Evolutionary conservation across 2,329 filamentous ascomycete species (phyloP).

Genomic region (Lecanicillium sp.): DNA sequence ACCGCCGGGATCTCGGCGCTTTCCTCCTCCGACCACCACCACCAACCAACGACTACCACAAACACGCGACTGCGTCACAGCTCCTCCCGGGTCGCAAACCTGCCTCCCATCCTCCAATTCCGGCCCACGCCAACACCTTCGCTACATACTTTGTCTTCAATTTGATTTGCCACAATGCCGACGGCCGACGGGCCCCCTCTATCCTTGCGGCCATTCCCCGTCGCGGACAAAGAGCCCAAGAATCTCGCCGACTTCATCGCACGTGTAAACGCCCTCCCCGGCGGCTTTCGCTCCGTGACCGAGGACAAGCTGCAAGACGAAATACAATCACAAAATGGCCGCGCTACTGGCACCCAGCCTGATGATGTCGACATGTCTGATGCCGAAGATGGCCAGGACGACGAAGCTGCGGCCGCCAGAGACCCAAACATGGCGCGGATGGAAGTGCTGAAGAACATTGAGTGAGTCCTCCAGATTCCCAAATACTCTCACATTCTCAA

Average conservation of each 20-base stretch:
- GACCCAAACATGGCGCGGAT: constrained; percentile 43
- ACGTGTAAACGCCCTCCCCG: constrained; percentile 69
- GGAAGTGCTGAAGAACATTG: constrained; percentile 49
- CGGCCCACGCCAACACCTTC: too few relatives aligned
- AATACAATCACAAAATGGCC: constrained; percentile 42
- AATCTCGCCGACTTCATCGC: constrained; percentile 66
- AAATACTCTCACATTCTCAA: neutral
- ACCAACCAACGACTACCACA: too few relatives aligned
- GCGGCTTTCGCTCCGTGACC: constrained; percentile 72
- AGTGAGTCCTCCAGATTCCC: constrained; percentile 34
- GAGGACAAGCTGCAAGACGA: constrained; percentile 65
- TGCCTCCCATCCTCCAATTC: too few relatives aligned
- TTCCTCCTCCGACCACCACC: too few relatives aligned
- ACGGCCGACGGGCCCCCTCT: constrained; percentile 24
- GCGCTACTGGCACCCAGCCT: constrained; percentile 34
- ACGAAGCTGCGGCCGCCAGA: constrained; percentile 34
- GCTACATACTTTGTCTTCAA: too few relatives aligned
- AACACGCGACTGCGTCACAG: too few relatives aligned
- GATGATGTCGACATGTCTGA: constrained; percentile 38
- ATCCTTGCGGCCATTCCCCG: constrained; percentile 35
- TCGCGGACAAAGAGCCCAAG: constrained; percentile 46
- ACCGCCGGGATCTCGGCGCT: too few relatives aligned
- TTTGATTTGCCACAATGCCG: constrained; percentile 17
- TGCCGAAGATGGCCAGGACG: constrained; percentile 36
- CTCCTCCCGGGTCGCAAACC: too few relatives aligned